phyloP scores from a whole-genome alignment of 1,284 basidiomycete genomes.

The Ganoderma multipileum region DNA sequence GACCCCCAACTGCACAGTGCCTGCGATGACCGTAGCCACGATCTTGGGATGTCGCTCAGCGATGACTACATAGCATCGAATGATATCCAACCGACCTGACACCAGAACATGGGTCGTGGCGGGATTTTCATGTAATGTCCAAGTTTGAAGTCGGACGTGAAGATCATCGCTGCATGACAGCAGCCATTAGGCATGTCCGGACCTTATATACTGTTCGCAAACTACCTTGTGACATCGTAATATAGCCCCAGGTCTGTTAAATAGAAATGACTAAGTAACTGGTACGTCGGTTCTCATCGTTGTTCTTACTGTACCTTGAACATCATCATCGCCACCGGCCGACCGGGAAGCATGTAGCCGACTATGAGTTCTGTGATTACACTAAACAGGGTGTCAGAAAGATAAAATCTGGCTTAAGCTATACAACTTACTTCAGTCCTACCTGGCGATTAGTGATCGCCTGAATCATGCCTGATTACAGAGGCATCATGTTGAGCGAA shows the following conservation, averaged over 20 bases:
- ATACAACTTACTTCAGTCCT: slow-evolving; percentile 45
- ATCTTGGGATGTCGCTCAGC: slow-evolving; percentile 47
- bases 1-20: slow-evolving; percentile 68
- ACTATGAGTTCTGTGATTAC: slow-evolving; percentile 57
- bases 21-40: slow-evolving; percentile 66
- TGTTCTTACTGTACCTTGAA: slow-evolving; percentile 37
- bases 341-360: slow-evolving; percentile 55
- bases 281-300: background rate
- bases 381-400: slow-evolving; percentile 27
- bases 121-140: slow-evolving; percentile 79
- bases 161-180: slow-evolving; percentile 39
- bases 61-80: background rate
- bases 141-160: slow-evolving; percentile 74
- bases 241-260: slow-evolving; percentile 52
- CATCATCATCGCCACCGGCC: slow-evolving; percentile 57
- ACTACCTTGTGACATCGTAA: slow-evolving; percentile 50
- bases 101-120: slow-evolving; percentile 62
- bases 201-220: background rate
- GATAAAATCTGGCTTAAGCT: background rate
- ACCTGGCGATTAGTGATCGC: slow-evolving; percentile 61
- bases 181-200: background rate
- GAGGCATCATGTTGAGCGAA: background rate
- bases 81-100: slow-evolving; percentile 37
- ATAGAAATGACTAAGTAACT: background rate
- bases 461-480: slow-evolving; percentile 52